Base-by-base conservation (phyloP, 2,329 filamentous ascomycete species). In the Phialemonium atrogriseum region DNA sequence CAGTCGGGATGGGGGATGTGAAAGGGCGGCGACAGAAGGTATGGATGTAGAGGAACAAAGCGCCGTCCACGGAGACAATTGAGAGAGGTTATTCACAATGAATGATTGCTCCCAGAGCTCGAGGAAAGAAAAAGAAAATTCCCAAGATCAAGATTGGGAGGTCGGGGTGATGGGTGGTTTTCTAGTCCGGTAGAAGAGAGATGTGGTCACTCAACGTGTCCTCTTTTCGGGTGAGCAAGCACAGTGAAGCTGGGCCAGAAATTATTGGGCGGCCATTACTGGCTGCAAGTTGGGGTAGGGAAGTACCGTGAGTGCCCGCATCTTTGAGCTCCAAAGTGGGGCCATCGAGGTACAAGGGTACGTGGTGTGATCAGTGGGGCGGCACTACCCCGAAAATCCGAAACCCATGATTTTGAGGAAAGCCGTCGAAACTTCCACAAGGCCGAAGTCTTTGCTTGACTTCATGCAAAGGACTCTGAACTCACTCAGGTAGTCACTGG, bases 81-180 rank as follows among this genome's bases (percentile, higher is more conserved):
- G 38, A 40, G 39, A 41, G 37, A 38, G 34, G 36, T 34, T 45
- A 39, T 41, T 46, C 42, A 41, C 45, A 49, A 50, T 49, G 46
- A 48, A 51, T 47, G 39, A 39, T 50, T 48, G 46, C 55, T 60
- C 51, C 53, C 54, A 56, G 51, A 58, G 57, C 58, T 55, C 46
- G 46, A 48, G 39, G 46, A 50, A 48, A 47, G 38, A 43, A 44
- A 46, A 45, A 30, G 35, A 40, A 44, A 25, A 29, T 27, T 29
- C 36, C 27, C 26, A 10, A 30, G 28, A 24, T n/a, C 37, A 34
- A 39, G 25, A 20, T 32, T 25, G 33, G 13, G 24, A 38, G 12
- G 21, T 29, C 10, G 19, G 27, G 27, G 28, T 30, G 21, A 24
- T 28, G 33, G 33, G 31, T 34, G 32, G 34, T 40, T 39, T 42